Percentiles rank a stretch among this genome's conserved stretches.
Conservation (phyloP, 2,329 filamentous ascomycete genomes). For the Tolypocladium nubicola region DNA sequence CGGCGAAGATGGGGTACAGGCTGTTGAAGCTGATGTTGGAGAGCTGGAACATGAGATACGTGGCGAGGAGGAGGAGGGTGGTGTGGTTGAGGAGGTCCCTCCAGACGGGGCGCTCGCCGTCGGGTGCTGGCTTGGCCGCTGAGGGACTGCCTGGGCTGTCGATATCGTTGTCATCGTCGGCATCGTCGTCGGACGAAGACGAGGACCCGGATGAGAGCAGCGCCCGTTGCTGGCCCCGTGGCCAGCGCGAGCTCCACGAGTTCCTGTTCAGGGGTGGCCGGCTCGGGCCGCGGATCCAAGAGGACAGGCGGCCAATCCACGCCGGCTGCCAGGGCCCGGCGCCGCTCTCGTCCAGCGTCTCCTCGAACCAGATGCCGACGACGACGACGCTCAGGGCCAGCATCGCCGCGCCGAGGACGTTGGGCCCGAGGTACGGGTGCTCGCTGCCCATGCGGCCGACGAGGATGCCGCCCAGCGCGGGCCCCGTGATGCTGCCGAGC, state of each 20-base stretch:
- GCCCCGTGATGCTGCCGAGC: constrained; percentile 84
- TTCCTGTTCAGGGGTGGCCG: constrained; percentile 12
- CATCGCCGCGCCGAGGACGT: constrained; percentile 64
- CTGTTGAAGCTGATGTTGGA: constrained; percentile 94
- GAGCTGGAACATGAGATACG: constrained; percentile 88
- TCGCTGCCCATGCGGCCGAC: constrained; percentile 50
- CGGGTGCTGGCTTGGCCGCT: background rate
- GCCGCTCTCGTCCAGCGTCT: constrained; percentile 44
- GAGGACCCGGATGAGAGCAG: constrained; percentile 17
- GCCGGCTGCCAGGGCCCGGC: constrained; percentile 17
- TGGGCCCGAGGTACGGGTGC: constrained; percentile 80
- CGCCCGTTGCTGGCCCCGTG: constrained; percentile 16
- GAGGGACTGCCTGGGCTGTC: constrained; percentile 5
- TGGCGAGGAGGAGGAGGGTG: constrained; percentile 69
- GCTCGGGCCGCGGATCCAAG: constrained; percentile 13
- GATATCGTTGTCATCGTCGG: constrained; percentile 8
- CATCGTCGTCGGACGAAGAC: constrained; percentile 13
- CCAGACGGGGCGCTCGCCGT: constrained; percentile 28
- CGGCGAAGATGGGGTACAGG: constrained; percentile 86
- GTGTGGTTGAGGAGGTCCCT: constrained; percentile 64
- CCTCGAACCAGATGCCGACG: constrained; percentile 72
- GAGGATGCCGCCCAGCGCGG: constrained; percentile 78
- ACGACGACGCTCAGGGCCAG: constrained; percentile 63
- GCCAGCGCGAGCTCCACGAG: constrained; percentile 30
- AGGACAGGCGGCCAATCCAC: constrained; percentile 21